Conservation (phyloP, 1,139 yeast species). For the Hanseniaspora uvarum region DNA sequence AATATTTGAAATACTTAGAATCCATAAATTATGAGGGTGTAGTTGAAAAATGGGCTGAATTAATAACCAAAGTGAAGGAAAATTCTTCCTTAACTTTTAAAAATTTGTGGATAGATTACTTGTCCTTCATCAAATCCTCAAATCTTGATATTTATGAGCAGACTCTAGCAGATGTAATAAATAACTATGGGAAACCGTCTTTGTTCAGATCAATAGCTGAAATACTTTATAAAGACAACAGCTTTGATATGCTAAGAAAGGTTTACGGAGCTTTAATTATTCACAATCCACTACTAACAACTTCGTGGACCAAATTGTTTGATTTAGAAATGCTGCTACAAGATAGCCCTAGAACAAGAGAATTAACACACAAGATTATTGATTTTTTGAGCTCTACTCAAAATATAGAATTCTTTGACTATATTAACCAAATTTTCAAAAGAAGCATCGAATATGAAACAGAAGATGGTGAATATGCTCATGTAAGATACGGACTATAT, state of each 20-base stretch:
- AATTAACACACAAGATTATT: constrained; percentile 45
- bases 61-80: constrained; percentile 37
- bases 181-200: constrained; percentile 41
- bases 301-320: constrained; percentile 52
- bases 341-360: constrained; percentile 60
- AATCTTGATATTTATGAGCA: constrained; percentile 62
- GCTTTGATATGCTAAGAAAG: constrained; percentile 67
- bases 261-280: constrained; percentile 63
- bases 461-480: constrained; percentile 47
- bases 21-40: constrained; percentile 28
- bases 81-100: constrained; percentile 54
- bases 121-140: constrained; percentile 55
- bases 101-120: constrained; percentile 61
- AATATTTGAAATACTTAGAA: constrained; percentile 58
- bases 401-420: constrained; percentile 25
- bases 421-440: constrained; percentile 33
- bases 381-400: constrained; percentile 19
- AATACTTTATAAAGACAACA: constrained; percentile 44
- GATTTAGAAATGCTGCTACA: constrained; percentile 57
- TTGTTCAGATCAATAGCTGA: constrained; percentile 55
- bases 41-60: constrained; percentile 22
- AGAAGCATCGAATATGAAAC: constrained; percentile 48
- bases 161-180: constrained; percentile 22
- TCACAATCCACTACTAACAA: constrained; percentile 36
- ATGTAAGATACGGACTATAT: constrained; percentile 37